Base-by-base conservation (phyloP, 306 rosid genomes). In the Quercus parvula region DNA sequence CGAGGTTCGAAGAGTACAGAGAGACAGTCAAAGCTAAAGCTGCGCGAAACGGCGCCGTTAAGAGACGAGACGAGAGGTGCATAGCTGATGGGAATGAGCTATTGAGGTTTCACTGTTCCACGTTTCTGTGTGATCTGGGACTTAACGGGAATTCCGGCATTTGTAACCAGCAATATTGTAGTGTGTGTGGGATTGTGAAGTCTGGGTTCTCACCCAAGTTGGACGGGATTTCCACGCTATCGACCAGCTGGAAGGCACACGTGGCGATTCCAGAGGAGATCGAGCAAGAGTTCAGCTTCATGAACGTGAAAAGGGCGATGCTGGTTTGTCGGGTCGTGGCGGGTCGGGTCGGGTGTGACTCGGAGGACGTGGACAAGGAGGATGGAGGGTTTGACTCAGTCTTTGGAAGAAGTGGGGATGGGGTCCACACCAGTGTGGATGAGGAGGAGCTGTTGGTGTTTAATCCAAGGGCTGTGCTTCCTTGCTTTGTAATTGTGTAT, bases 401-500 rank as follows among this genome's bases (percentile, higher is more conserved):
- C 79, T 82, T 89, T 55, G 92, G 95, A 8, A 78, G 92, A 0
- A 84, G 81, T 6, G 94, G 89, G 18, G 82, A 81, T 19, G 97
- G 97, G 51, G 89, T 85, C 75, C 87, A 83, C 70, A 61, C 91
- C 3, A 82, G 86, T 25, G 63, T 87, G 57, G 99, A 92, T 49
- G 99, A 94, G 51, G 97, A 94, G 78, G 99, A 95, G 89, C 78
- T 95, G 0, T 20, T 95, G 86, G 99, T 92, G 79, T 91, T 91
- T 70, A 95, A 88, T 86, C 98, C 99, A 0, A 90, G 93, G 94
- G 99, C 98, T 51, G 97, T 95, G 85, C 98, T 95, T 63, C 99
- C 99, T 75, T 95, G 99, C 86, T 95, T 95, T 86, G 99, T 92
- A 74, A 95, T 95, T 78, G 93, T 95, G 78, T 95, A 95, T 81